Evolutionary conservation across 805 yeast species (phyloP).

Genomic region (Cephaloascus albidus): DNA sequence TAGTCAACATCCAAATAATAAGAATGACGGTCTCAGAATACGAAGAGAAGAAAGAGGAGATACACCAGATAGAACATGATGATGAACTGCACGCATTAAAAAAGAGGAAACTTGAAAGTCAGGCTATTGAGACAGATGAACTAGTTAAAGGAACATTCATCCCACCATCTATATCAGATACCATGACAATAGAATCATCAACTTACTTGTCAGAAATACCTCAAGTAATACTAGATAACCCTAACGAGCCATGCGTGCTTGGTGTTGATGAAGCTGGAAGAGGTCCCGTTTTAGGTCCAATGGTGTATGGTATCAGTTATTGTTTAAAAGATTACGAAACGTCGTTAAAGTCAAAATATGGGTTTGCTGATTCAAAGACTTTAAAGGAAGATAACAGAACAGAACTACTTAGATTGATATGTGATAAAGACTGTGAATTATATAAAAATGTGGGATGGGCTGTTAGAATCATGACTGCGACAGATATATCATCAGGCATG

Average conservation of each 20-base stretch:
- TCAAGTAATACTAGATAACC: slow-evolving; percentile 14
- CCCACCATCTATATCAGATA: background rate
- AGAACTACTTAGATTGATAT: slow-evolving; percentile 49
- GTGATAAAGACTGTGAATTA: slow-evolving; percentile 33
- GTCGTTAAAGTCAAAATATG: slow-evolving; percentile 44
- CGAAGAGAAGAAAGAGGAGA: no score
- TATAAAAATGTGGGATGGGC: slow-evolving; percentile 74
- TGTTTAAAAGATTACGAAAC: slow-evolving; percentile 46
- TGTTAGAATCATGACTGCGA: slow-evolving; percentile 74
- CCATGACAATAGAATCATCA: slow-evolving; percentile 15
- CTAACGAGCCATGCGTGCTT: slow-evolving; percentile 38
- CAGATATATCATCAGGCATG: slow-evolving; percentile 88
- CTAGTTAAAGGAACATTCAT: background rate
- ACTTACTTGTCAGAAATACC: slow-evolving; percentile 49
- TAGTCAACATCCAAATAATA: no score
- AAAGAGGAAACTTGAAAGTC: background rate
- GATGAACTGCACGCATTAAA: background rate
- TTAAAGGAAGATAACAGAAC: slow-evolving; percentile 66
- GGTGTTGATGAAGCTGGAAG: slow-evolving; percentile 99
- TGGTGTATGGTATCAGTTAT: slow-evolving; percentile 91
- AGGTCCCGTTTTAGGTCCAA: slow-evolving; percentile 96
- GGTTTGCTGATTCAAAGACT: slow-evolving; percentile 91
- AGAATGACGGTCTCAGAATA: no score
- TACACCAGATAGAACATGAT: no score
- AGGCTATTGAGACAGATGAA: background rate